Base-by-base conservation (phyloP, 805 yeast species). In the Saccharomycopsis guyanensis region DNA sequence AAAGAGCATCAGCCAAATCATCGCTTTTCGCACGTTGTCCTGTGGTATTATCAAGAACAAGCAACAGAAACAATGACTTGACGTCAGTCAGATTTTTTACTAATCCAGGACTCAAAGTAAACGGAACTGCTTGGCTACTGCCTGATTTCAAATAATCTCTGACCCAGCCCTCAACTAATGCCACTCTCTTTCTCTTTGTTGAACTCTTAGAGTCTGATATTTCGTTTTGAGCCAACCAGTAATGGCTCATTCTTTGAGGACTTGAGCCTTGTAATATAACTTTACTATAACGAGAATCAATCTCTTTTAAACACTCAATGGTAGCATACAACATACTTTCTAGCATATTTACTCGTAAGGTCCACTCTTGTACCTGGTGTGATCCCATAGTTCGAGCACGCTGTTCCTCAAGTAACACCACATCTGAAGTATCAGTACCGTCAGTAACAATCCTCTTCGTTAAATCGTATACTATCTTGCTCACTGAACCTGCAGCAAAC, bases 1-100 rank as follows among this genome's bases (percentile, higher is more conserved):
- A 61, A n/a, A 81, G 62, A 0, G 82, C 69, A 57, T 82, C 89
- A 6, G 79, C 73, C 46, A 81, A 62, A 57, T 82, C 89, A 57
- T 82, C 89, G 37, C 74, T 73, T 57, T 81, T 81, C 18, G 58
- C 60, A 3, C 45, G 22, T 13, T 29, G 19, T 20, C 19, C 18
- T 10, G 24, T 16, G 15, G 35, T 45, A 35, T 33, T 22, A 20
- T 16, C 40, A 6, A 42, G 23, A n/a, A n/a, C n/a, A n/a, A n/a
- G n/a, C n/a, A n/a, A n/a, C n/a, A n/a, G n/a, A n/a, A n/a, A n/a
- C n/a, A n/a, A n/a, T n/a, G n/a, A n/a, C n/a, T n/a, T n/a, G n/a
- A n/a, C n/a, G n/a, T n/a, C n/a, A n/a, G n/a, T n/a, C n/a, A n/a
- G n/a, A n/a, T n/a, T n/a, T n/a, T n/a, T n/a, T n/a, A n/a, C n/a